Evolutionary conservation across 108 stramenopile species (phyloP).

Genomic region (Chaetoceros tenuissimus): DNA sequence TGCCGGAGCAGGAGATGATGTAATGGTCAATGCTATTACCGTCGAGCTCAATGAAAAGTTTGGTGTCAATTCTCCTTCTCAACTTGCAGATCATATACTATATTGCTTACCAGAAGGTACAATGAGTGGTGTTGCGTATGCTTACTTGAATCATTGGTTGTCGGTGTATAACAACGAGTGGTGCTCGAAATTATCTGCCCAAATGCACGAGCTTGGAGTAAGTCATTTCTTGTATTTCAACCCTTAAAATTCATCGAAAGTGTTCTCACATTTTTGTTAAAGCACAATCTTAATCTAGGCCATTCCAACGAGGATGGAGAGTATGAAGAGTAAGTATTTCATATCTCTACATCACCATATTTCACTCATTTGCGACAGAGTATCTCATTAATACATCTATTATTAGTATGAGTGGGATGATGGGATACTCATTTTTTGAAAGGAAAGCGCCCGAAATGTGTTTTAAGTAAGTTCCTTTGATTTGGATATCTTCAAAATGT

Average conservation of each 20-base stretch:
- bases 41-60: conserved; percentile 6
- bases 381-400: neutral
- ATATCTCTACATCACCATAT: neutral
- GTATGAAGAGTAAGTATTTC: conserved; percentile 27
- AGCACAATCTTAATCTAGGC: conserved; percentile 32
- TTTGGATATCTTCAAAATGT: too few species aligned
- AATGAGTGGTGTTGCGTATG: conserved; percentile 26
- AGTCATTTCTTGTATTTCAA: conserved; percentile 8
- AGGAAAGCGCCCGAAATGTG: neutral
- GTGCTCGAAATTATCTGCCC: conserved; percentile 34
- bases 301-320: conserved; percentile 26
- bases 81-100: conserved; percentile 26
- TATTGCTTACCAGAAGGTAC: conserved; percentile 35
- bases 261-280: conserved; percentile 1
- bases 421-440: conserved; percentile 31
- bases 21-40: conserved; percentile 8
- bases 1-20: neutral
- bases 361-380: neutral
- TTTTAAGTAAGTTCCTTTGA: conserved; percentile 21
- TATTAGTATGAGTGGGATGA: conserved; percentile 4
- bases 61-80: conserved; percentile 6
- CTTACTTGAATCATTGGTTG: conserved; percentile 33
- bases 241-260: neutral
- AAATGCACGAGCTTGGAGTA: conserved; percentile 63
- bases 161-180: conserved; percentile 48